These are phyloP conservation scores for Harringtonia aguacate DNA, from an alignment of 2,329 filamentous ascomycete genomes.

Conservation along the genomic window DNA sequence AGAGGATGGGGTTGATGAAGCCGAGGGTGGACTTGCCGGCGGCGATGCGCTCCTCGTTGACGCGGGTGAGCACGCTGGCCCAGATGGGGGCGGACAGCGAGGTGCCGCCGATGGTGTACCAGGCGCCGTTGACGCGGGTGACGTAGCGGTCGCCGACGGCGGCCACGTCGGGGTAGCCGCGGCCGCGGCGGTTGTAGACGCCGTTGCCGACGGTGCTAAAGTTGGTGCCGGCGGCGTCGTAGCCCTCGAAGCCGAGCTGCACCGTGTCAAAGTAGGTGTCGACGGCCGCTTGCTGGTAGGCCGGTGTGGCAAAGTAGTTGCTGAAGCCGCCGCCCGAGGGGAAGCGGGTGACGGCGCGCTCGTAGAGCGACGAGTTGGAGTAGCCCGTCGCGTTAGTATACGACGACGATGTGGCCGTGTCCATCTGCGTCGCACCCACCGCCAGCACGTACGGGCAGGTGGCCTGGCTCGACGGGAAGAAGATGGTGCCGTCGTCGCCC, in stretches of 20 bases:
- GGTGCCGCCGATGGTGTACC: constrained; percentile 31
- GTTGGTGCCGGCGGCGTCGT: constrained; percentile 9
- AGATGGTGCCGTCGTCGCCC: constrained; percentile 13
- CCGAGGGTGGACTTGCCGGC: constrained; percentile 29
- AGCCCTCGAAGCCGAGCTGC: constrained; percentile 11
- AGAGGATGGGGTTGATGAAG: constrained; percentile 22
- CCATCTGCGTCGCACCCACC: constrained; percentile 38
- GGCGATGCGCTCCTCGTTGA: constrained; percentile 50
- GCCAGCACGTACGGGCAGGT: constrained; percentile 37
- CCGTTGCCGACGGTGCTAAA: constrained; percentile 11
- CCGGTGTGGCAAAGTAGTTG: constrained; percentile 31
- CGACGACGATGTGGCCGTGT: too few species aligned
- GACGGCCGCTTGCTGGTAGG: constrained; percentile 30
- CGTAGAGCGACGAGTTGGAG: constrained; percentile 8
- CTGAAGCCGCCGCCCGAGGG: constrained; percentile 33
- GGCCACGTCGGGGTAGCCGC: constrained; percentile 18
- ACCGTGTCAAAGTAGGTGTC: constrained; percentile 24
- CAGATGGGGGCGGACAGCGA: constrained; percentile 47
- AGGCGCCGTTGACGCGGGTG: constrained; percentile 19
- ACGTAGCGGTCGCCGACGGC: constrained; percentile 17
- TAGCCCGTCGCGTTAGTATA: not conserved
- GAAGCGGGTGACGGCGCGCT: constrained; percentile 14
- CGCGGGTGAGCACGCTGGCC: constrained; percentile 45
- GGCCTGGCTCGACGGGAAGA: constrained; percentile 12
- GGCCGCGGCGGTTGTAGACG: constrained; percentile 14